Conservation (phyloP, 1,284 basidiomycete species). For the Schizophyllum amplum region DNA sequence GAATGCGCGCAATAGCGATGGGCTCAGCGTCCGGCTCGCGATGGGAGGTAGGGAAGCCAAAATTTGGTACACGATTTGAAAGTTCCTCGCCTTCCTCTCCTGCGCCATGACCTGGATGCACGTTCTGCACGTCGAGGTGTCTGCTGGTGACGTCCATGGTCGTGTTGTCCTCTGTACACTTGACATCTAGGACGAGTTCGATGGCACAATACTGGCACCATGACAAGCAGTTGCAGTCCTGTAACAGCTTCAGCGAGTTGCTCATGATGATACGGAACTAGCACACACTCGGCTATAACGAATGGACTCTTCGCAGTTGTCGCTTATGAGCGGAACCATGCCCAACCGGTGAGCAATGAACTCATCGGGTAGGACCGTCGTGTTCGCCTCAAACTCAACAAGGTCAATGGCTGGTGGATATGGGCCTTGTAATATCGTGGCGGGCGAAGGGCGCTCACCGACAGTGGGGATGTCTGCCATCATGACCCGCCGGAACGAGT, state of each 20-base stretch:
- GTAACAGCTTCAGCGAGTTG: background rate
- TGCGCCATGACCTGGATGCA: slow-evolving; percentile 25
- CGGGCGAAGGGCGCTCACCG: slow-evolving; percentile 43
- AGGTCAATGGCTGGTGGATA: slow-evolving; percentile 80
- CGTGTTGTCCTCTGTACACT: slow-evolving; percentile 51
- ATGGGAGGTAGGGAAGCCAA: slow-evolving; percentile 68
- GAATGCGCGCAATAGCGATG: slow-evolving; percentile 87
- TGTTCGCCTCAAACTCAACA: slow-evolving; percentile 90
- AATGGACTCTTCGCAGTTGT: slow-evolving; percentile 78
- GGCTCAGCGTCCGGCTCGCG: slow-evolving; percentile 46
- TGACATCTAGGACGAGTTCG: slow-evolving; percentile 62
- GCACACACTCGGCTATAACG: slow-evolving; percentile 67
- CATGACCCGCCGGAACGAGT: slow-evolving; percentile 82
- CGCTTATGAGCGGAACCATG: slow-evolving; percentile 86
- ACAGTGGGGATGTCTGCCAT: slow-evolving; percentile 95
- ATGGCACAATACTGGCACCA: slow-evolving; percentile 81
- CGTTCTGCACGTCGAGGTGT: slow-evolving; percentile 56
- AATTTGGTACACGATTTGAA: slow-evolving; percentile 63
- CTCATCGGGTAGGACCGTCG: slow-evolving; percentile 93
- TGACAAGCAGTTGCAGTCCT: slow-evolving; percentile 83
- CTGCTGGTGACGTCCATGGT: slow-evolving; percentile 82
- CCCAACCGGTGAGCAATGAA: slow-evolving; percentile 96
- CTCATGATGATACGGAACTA: background rate
- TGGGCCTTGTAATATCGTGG: slow-evolving; percentile 2
- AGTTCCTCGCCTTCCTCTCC: slow-evolving; percentile 58